Evolutionary conservation across 805 yeast species (phyloP).

Genomic region (Blastobotrys peoriensis): DNA sequence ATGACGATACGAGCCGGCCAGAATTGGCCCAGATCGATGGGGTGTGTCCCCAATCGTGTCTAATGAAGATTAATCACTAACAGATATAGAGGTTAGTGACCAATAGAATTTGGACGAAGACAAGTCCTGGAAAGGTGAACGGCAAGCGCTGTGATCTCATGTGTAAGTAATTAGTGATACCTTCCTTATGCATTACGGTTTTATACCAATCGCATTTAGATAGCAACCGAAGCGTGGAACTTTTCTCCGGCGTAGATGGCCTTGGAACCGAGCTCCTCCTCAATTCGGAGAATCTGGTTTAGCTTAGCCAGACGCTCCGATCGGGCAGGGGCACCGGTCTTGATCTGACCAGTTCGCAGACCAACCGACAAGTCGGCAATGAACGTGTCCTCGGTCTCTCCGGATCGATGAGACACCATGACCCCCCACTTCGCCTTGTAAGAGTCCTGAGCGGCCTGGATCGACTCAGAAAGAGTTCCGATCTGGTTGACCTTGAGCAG

Average conservation of each 20-base stretch:
- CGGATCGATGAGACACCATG: conserved; percentile 99
- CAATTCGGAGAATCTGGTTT: conserved; percentile 97
- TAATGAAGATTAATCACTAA: conserved; percentile 6
- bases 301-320: conserved; percentile 99
- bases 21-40: conserved; percentile 10
- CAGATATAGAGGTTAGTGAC: too few species aligned
- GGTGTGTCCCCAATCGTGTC: conserved; percentile 17
- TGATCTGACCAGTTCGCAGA: conserved; percentile 96
- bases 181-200: too few species aligned
- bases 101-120: too few species aligned
- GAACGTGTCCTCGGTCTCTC: conserved; percentile 98
- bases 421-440: conserved; percentile 98
- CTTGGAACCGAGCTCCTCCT: conserved; percentile 97
- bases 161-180: too few species aligned
- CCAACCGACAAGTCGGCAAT: conserved; percentile 98
- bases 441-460: conserved; percentile 93
- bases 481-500: conserved; percentile 98
- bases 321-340: conserved; percentile 99
- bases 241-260: conserved; percentile 91
- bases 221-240: conserved; percentile 56
- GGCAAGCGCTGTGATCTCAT: too few species aligned
- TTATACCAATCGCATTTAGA: too few species aligned
- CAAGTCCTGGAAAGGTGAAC: too few species aligned
- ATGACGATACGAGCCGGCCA: conserved; percentile 1
- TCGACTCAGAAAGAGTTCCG: conserved; percentile 93